These are phyloP conservation scores for Globisporangium camurandrum DNA, from an alignment of 352 stramenopile genomes.

Conservation along the genomic window DNA sequence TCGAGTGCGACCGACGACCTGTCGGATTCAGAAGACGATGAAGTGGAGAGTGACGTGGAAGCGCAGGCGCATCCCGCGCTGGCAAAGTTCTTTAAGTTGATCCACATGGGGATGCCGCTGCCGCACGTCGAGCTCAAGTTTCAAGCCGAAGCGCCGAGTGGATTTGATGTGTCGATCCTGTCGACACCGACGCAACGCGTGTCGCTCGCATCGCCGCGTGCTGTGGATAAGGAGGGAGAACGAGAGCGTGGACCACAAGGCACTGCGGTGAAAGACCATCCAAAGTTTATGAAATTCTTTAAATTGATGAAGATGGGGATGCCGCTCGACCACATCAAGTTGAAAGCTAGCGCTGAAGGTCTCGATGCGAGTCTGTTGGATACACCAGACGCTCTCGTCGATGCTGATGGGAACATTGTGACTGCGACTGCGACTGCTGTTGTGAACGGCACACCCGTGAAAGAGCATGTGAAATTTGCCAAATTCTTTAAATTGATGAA, in stretches of 20 bases:
- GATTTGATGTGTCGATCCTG: conserved; percentile 50
- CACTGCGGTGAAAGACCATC: conserved; percentile 50
- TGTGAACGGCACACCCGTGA: conserved; percentile 31
- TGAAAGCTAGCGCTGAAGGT: conserved; percentile 91
- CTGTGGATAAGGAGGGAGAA: no score
- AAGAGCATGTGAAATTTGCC: conserved; percentile 87
- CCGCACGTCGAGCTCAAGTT: conserved; percentile 65
- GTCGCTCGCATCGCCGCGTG: conserved; percentile 58
- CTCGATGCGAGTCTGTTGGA: conserved; percentile 85
- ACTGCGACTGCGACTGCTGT: conserved; percentile 4
- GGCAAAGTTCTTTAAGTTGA: conserved; percentile 74
- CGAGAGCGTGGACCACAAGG: conserved; percentile 36
- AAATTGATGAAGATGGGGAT: conserved; percentile 95
- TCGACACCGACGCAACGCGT: conserved; percentile 80
- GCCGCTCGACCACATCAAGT: conserved; percentile 87
- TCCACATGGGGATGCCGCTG: conserved; percentile 74
- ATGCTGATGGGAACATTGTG: conserved; percentile 49
- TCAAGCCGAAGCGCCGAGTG: conserved; percentile 37
- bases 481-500: conserved; percentile 95
- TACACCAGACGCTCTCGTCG: conserved; percentile 51
- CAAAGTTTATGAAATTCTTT: conserved; percentile 88
- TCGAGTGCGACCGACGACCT: conserved; percentile 49
- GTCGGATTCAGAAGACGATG: conserved; percentile 50
- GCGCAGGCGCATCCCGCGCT: conserved; percentile 62
- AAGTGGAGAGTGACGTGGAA: conserved; percentile 55